Conservation (phyloP, 2,329 filamentous ascomycete species). For the Sclerotinia subarctica region DNA sequence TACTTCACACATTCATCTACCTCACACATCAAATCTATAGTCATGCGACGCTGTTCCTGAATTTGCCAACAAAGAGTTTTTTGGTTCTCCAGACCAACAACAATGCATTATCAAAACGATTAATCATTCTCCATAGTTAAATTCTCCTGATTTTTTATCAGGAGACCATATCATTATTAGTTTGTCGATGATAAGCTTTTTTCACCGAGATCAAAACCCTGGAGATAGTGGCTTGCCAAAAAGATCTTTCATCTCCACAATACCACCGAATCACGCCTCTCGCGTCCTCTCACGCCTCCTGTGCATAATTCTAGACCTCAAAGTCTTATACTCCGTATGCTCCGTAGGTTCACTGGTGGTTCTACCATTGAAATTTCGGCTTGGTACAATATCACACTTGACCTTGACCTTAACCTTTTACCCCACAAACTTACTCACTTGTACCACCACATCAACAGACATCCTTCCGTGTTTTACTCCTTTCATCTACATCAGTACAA, state of each 20-base stretch:
- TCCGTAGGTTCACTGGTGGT: no score
- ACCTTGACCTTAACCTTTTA: not conserved
- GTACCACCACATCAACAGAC: not conserved
- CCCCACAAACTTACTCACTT: not conserved
- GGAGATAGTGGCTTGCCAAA: not conserved
- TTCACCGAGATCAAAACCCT: not conserved
- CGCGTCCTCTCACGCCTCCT: not conserved
- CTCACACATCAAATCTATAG: not conserved
- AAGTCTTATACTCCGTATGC: no score
- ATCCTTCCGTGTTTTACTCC: not conserved
- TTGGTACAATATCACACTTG: not conserved
- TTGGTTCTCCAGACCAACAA: slow-evolving; percentile 4
- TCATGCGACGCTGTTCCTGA: not conserved
- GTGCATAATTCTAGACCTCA: not conserved
- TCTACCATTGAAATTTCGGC: not conserved
- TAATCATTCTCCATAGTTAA: not conserved
- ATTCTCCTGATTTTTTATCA: not conserved
- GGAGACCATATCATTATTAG: slow-evolving; percentile 5
- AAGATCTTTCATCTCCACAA: not conserved
- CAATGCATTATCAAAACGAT: not conserved
- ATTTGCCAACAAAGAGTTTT: slow-evolving; percentile 1
- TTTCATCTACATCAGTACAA: not conserved
- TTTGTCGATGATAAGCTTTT: not conserved
- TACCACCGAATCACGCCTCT: not conserved
- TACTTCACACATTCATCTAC: not conserved